A percentile compares a stretch with the other conserved stretches of the same genome.
Conservation (phyloP, 495 filamentous ascomycete genomes). For the Durotheca rogersii region DNA sequence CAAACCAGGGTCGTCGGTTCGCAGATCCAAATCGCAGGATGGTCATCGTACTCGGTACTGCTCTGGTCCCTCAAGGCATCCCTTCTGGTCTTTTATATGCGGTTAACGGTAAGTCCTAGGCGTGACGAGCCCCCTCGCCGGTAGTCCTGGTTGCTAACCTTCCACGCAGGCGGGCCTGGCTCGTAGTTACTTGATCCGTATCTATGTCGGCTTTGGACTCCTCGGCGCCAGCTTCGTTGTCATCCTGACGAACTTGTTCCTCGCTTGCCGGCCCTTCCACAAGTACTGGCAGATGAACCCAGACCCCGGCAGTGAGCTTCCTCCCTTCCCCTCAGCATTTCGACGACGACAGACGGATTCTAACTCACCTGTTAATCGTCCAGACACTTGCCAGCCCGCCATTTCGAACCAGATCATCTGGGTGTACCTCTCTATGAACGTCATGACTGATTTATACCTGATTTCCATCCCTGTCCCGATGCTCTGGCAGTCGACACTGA, state of each 20-base stretch:
- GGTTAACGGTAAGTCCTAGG: constrained; percentile 57
- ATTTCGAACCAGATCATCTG: constrained; percentile 45
- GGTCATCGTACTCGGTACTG: constrained; percentile 57
- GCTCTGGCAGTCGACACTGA: constrained; percentile 51
- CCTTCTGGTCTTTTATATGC: constrained; percentile 58
- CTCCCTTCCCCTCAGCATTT: background rate
- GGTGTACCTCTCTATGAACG: constrained; percentile 47
- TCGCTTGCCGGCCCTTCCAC: constrained; percentile 53
- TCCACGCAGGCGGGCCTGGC: constrained; percentile 40
- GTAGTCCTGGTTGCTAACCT: constrained; percentile 10
- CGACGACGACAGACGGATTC: background rate
- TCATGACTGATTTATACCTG: constrained; percentile 50
- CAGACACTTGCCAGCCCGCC: constrained; percentile 52
- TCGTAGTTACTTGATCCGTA: constrained; percentile 50
- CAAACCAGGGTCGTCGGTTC: constrained; percentile 58
- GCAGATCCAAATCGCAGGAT: constrained; percentile 59
- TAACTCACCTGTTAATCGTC: background rate
- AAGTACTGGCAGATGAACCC: constrained; percentile 56
- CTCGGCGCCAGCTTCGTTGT: constrained; percentile 52
- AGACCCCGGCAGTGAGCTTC: constrained; percentile 50
- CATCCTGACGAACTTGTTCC: constrained; percentile 52
- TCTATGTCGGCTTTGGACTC: constrained; percentile 54
- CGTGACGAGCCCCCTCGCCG: background rate
- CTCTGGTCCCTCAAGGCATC: constrained; percentile 57
- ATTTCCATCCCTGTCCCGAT: constrained; percentile 54